Evolutionary conservation across 768 basidiomycete species (phyloP).

Genomic region (Psilocybe sp.): DNA sequence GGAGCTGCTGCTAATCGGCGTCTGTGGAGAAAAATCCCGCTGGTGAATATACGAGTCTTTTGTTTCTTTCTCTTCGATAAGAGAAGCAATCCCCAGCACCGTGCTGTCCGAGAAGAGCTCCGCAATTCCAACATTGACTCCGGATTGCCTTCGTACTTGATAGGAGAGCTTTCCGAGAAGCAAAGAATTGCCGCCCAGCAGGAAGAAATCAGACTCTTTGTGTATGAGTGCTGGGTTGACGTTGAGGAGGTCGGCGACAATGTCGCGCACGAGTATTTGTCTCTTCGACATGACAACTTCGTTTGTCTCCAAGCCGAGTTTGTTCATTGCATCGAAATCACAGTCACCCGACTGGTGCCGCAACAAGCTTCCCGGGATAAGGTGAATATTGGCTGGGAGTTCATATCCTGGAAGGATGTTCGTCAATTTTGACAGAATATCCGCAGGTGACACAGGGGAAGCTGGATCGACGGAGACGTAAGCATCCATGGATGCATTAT

Average conservation of each 20-base stretch:
- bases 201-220: constrained; percentile 39
- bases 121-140: constrained; percentile 33
- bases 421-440: constrained; percentile 20
- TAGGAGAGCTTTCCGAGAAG: constrained; percentile 43
- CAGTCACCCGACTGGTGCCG: constrained; percentile 19
- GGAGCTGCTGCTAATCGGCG: constrained; percentile 4
- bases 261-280: constrained; percentile 32
- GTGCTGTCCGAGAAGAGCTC: constrained; percentile 41
- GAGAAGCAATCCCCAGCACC: constrained; percentile 35
- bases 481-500: constrained; percentile 33
- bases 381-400: constrained; percentile 33
- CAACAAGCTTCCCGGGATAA: constrained; percentile 25
- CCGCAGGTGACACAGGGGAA: constrained; percentile 14
- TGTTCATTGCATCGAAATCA: constrained; percentile 32
- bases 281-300: constrained; percentile 25
- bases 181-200: constrained; percentile 41
- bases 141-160: constrained; percentile 36
- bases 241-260: constrained; percentile 32
- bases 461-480: constrained; percentile 28
- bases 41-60: neutral
- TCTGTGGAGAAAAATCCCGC: neutral
- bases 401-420: constrained; percentile 34
- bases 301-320: constrained; percentile 16
- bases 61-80: constrained; percentile 27
- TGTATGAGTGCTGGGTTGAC: constrained; percentile 27